Percentiles rank a stretch among this genome's conserved stretches.
phyloP scores from a whole-genome alignment of 805 yeast genomes.

The Scheffersomyces coipomensis region DNA sequence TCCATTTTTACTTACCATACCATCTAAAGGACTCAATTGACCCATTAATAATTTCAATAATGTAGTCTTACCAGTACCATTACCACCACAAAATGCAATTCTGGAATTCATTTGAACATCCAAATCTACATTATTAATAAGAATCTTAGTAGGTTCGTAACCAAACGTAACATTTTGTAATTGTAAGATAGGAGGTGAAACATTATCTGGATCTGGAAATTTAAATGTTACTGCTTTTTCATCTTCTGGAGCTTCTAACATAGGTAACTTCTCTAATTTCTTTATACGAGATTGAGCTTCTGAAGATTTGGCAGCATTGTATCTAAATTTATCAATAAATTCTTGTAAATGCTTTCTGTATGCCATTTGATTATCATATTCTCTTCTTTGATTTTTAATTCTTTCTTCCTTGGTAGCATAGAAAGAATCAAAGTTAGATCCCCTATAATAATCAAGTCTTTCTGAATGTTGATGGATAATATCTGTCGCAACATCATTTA shows the following conservation, averaged over 20 bases:
- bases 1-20: constrained; percentile 76
- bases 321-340: constrained; percentile 93
- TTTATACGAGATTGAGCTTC: constrained; percentile 99
- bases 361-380: constrained; percentile 97
- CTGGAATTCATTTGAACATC: constrained; percentile 93
- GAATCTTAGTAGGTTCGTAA: constrained; percentile 61
- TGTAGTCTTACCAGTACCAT: constrained; percentile 99
- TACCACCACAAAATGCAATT: constrained; percentile 96
- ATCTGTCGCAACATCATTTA: constrained; percentile 98
- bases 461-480: constrained; percentile 97
- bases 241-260: constrained; percentile 91
- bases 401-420: constrained; percentile 94
- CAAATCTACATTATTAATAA: constrained; percentile 76
- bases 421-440: constrained; percentile 90
- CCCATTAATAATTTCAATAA: constrained; percentile 84
- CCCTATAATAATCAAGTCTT: constrained; percentile 92
- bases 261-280: constrained; percentile 91
- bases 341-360: constrained; percentile 89
- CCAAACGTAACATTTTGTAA: constrained; percentile 86
- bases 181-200: constrained; percentile 93
- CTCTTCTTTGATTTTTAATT: constrained; percentile 86
- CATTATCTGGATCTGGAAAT: constrained; percentile 91
- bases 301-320: constrained; percentile 95
- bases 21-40: constrained; percentile 68
- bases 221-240: constrained; percentile 81